phyloP scores from a whole-genome alignment of 2,329 filamentous ascomycete genomes.

The Hypoxylon rubiginosum region DNA sequence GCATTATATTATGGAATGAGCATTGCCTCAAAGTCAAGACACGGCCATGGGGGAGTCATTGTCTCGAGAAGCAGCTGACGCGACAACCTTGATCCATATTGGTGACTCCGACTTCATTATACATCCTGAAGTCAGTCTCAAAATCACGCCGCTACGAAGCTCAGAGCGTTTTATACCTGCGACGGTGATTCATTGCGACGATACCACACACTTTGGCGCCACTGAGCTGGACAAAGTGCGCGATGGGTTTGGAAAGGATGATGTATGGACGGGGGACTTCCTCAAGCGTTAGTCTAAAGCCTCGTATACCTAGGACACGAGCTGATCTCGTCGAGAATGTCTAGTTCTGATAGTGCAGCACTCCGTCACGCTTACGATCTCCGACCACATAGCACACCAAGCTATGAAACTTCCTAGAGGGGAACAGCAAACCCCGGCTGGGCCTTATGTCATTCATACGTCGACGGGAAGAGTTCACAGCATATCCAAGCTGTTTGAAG shows the following conservation, averaged over 20 bases:
- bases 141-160: not conserved
- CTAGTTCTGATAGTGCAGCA: slow-evolving; percentile 4
- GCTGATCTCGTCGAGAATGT: not conserved
- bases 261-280: slow-evolving; percentile 32
- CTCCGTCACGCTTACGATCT: not conserved
- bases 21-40: not conserved
- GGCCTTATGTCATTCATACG: slow-evolving; percentile 31
- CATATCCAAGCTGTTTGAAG: slow-evolving; percentile 26
- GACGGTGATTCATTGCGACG: slow-evolving; percentile 2
- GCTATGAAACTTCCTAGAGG: not conserved
- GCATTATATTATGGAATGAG: too few species aligned
- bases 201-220: slow-evolving; percentile 2
- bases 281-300: slow-evolving; percentile 16
- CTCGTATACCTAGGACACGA: not conserved
- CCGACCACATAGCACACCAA: not conserved
- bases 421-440: not conserved
- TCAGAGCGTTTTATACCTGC: slow-evolving; percentile 1
- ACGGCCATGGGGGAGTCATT: not conserved
- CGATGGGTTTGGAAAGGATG: slow-evolving; percentile 15
- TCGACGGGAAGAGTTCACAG: slow-evolving; percentile 21
- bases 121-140: not conserved
- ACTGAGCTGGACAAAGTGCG: slow-evolving; percentile 4
- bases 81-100: slow-evolving; percentile 1
- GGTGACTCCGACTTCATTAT: slow-evolving; percentile 10
- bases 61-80: not conserved